Evolutionary conservation across 139 green algal genomes (phyloP).

Genomic region (Closterium sp.): DNA sequence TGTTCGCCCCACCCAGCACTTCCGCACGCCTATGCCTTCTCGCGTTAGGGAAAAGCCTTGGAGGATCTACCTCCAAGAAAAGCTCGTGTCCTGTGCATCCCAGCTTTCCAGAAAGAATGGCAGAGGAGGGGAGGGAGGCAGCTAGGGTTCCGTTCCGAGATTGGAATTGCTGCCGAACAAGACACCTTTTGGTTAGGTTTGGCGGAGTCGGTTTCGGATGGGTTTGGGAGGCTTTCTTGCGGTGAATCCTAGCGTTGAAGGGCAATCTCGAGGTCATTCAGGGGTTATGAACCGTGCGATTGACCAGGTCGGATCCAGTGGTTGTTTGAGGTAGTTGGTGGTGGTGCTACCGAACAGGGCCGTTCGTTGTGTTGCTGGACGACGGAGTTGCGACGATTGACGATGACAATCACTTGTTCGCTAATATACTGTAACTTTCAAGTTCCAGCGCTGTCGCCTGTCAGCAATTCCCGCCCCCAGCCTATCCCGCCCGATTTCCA

Average conservation of each 20-base stretch:
- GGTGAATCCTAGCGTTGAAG: no score
- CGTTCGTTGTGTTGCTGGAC: no score
- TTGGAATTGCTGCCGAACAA: background rate
- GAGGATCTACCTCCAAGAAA: no score
- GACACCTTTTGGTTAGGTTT: background rate
- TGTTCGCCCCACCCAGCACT: no score
- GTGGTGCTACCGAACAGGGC: no score
- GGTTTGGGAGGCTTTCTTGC: no score
- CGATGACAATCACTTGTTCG: background rate
- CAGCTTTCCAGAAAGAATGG: background rate
- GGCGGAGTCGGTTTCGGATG: background rate
- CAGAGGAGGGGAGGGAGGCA: background rate
- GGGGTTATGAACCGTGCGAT: background rate
- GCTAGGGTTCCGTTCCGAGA: background rate
- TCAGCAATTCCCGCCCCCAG: background rate
- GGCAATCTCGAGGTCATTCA: no score
- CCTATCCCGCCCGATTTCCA: no score
- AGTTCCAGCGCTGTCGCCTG: background rate
- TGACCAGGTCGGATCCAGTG: background rate
- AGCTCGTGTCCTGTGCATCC: no score
- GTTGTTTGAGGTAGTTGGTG: background rate
- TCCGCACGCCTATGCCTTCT: no score
- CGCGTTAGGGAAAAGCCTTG: no score
- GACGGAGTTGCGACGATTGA: background rate
- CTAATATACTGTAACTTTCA: no score